A percentile compares a stretch with the other conserved stretches of the same genome.
phyloP scores from a whole-genome alignment of 495 filamentous ascomycete species.

The Talaromyces stipitatus region DNA sequence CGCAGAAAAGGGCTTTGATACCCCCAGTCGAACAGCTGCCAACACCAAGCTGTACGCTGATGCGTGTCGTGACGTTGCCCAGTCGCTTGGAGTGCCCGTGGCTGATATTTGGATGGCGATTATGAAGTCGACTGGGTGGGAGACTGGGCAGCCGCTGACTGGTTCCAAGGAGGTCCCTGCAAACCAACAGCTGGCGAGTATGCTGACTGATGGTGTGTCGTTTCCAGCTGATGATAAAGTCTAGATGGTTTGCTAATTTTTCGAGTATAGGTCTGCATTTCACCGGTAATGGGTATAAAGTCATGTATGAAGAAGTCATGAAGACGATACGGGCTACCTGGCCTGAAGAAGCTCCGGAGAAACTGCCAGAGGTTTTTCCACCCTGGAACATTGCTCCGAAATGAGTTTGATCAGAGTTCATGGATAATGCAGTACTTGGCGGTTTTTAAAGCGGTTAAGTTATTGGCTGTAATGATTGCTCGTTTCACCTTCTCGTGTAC shows the following conservation, averaged over 20 bases:
- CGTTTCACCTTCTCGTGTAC: neutral
- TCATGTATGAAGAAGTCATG: slow-evolving; percentile 51
- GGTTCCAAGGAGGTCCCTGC: slow-evolving; percentile 45
- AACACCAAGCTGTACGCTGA: slow-evolving; percentile 65
- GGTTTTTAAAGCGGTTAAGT: neutral
- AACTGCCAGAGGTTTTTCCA: slow-evolving; percentile 46
- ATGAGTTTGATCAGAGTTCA: slow-evolving; percentile 8
- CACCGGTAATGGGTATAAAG: slow-evolving; percentile 48
- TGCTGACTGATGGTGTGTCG: slow-evolving; percentile 55
- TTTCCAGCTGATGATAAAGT: neutral
- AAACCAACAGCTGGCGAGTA: slow-evolving; percentile 37
- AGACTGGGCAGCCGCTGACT: slow-evolving; percentile 43
- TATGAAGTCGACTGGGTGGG: slow-evolving; percentile 58
- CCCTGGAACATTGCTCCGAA: slow-evolving; percentile 42
- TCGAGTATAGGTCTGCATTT: slow-evolving; percentile 52
- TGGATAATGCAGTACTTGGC: neutral
- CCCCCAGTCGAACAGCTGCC: slow-evolving; percentile 51
- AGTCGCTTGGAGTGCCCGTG: slow-evolving; percentile 54
- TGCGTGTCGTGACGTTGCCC: slow-evolving; percentile 56
- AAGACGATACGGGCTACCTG: slow-evolving; percentile 43
- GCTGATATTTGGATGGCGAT: slow-evolving; percentile 70
- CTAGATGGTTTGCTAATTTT: neutral
- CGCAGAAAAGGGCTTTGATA: slow-evolving; percentile 33
- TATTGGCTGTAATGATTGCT: neutral
- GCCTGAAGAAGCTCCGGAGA: slow-evolving; percentile 51